phyloP scores from a whole-genome alignment of 2,329 filamentous ascomycete species.

The Botrytis fabae region DNA sequence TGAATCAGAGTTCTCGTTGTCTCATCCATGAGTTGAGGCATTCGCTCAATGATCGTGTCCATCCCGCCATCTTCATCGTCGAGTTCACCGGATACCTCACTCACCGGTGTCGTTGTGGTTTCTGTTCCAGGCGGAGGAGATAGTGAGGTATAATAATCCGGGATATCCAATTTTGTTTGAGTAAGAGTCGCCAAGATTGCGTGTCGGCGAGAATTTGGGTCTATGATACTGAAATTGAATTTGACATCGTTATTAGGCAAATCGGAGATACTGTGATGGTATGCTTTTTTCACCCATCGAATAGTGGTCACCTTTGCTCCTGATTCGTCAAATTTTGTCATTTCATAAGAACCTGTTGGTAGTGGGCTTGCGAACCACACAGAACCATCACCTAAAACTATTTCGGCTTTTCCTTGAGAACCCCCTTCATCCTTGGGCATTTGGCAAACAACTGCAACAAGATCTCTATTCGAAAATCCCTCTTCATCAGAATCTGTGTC shows the following conservation, averaged over 20 bases:
- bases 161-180: conserved; percentile 63
- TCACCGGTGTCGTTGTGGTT: conserved; percentile 40
- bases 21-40: conserved; percentile 46
- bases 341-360: conserved; percentile 63
- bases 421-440: conserved; percentile 54
- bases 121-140: conserved; percentile 51
- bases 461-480: conserved; percentile 50
- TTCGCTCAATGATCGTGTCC: conserved; percentile 39
- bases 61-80: conserved; percentile 15
- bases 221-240: conserved; percentile 77
- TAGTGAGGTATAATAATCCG: conserved; percentile 64
- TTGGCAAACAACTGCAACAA: conserved; percentile 70
- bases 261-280: conserved; percentile 41
- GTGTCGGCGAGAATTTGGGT: conserved; percentile 66
- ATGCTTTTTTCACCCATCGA: conserved; percentile 64
- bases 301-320: conserved; percentile 58
- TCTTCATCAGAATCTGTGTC: conserved; percentile 53
- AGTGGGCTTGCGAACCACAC: conserved; percentile 57
- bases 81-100: conserved; percentile 24
- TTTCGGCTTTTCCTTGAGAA: conserved; percentile 49
- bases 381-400: conserved; percentile 64
- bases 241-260: conserved; percentile 47
- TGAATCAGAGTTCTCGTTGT: conserved; percentile 51
- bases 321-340: conserved; percentile 53
- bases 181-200: conserved; percentile 72